Evolutionary conservation across 768 basidiomycete genomes (phyloP), one percentile per base, ranked within the genome.

Genomic region (Suillus decipiens): DNA sequence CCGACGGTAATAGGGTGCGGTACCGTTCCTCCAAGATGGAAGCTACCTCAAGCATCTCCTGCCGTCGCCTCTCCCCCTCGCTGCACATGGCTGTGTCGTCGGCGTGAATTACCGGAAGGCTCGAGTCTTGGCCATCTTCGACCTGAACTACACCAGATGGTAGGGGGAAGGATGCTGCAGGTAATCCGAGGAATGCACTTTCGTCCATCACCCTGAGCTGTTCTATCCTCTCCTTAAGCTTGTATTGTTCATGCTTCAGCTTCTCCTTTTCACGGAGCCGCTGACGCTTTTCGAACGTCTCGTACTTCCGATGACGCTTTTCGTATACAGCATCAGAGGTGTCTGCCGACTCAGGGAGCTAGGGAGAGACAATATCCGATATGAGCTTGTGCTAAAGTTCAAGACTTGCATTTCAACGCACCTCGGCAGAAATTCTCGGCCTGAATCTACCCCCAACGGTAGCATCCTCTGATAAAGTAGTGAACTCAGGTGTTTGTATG

Each of bases 201-300:
- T 82, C 75, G 63, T 93, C 90, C 87, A 95, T 89, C 33, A 79
- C 81, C 61, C 82, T 84, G 61, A 95, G 81, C 70, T 95, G 90
- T 59, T 95, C 93, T 64, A 95, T 90, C 41, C 94, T 86, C 70
- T 94, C 89, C 74, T 90, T 90, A 70, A 96, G 86, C 72, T 94
- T 93, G 78, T 95, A 94, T 68, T 94, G 92, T 71, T 95, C 93
- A 67, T 94, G 89, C 75, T 91, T 89, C 61, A 96, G 84, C 72
- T 94, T 94, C 76, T 96, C 94, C 76, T 93, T 93, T 77, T 96
- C 94, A 61, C 93, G 86, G 39, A 92, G 78, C 5, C 93, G 89
- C 71, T 89, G 87, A 9, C 93, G 85, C 72, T 92, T 93, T 76
- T 96, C 95, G 63, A 92, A 89, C 15, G 83, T 84, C 73, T 95